Evolutionary conservation across 1,139 yeast species (phyloP).

Genomic region (Magnusiomyces tetraspermus): DNA sequence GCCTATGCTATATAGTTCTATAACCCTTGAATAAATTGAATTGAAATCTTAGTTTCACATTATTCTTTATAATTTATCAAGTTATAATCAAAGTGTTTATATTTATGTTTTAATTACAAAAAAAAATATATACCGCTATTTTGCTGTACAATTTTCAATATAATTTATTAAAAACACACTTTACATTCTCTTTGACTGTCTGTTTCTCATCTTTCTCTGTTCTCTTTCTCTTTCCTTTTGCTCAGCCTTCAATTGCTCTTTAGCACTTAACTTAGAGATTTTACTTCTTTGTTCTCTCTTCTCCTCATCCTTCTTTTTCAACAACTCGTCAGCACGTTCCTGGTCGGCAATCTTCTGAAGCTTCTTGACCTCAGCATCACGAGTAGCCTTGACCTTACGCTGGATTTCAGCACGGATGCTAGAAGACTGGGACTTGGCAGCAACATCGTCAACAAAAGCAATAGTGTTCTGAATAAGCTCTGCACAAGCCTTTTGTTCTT

Average conservation of each 20-base stretch:
- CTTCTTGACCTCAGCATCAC: constrained; percentile 61
- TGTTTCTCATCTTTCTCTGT: constrained; percentile 36
- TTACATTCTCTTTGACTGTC: constrained; percentile 3
- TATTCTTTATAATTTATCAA: no score
- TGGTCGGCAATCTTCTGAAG: constrained; percentile 51
- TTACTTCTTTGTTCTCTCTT: constrained; percentile 50
- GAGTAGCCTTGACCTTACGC: constrained; percentile 62
- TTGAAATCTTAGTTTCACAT: no score
- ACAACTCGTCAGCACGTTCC: constrained; percentile 56
- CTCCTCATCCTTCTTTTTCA: constrained; percentile 59
- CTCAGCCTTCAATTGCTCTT: constrained; percentile 54
- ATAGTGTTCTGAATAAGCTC: constrained; percentile 45
- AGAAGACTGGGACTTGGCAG: constrained; percentile 31
- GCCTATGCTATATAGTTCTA: no score
- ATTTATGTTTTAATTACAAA: no score
- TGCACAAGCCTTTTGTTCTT: constrained; percentile 41
- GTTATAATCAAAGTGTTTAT: no score
- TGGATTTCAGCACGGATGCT: constrained; percentile 50
- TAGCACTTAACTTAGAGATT: constrained; percentile 51
- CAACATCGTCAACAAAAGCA: constrained; percentile 45
- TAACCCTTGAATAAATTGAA: no score
- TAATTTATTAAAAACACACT: no score
- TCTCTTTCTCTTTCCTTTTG: constrained; percentile 58
- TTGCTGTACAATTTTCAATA: no score
- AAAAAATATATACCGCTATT: no score